A percentile compares a stretch with the other conserved stretches of the same genome.
phyloP scores from a whole-genome alignment of 2,329 filamentous ascomycete genomes.

The Chaetomiaceae sp. region DNA sequence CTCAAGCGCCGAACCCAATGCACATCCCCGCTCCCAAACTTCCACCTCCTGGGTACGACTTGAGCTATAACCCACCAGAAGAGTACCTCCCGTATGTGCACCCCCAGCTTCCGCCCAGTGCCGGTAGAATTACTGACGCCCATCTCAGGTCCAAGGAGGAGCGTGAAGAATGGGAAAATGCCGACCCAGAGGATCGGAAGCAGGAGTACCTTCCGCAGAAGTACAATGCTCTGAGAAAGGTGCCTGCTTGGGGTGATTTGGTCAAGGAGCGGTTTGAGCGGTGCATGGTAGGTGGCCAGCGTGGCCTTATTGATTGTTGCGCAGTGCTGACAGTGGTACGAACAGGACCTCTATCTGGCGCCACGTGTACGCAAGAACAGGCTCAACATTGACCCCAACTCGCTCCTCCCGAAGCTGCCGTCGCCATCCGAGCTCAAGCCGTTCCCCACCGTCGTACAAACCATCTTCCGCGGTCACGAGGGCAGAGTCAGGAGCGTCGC shows the following conservation, averaged over 20 bases:
- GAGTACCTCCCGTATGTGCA: conserved; percentile 69
- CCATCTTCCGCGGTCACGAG: conserved; percentile 80
- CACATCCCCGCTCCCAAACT: conserved; percentile 92
- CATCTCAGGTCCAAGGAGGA: conserved; percentile 60
- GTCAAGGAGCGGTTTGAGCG: conserved; percentile 96
- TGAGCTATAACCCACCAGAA: conserved; percentile 91
- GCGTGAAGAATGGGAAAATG: conserved; percentile 74
- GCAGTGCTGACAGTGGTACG: conserved; percentile 1
- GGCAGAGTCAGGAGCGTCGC: conserved; percentile 79
- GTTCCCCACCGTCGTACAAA: conserved; percentile 85
- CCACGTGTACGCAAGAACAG: conserved; percentile 87
- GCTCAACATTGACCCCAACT: conserved; percentile 93
- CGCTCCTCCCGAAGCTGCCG: conserved; percentile 85
- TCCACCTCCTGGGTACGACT: conserved; percentile 85
- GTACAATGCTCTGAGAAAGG: conserved; percentile 78
- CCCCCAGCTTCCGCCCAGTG: neutral
- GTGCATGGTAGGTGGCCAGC: conserved; percentile 49
- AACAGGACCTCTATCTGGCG: conserved; percentile 78
- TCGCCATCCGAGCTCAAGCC: conserved; percentile 89
- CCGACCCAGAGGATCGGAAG: conserved; percentile 84
- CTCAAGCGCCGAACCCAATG: conserved; percentile 80
- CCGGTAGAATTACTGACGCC: conserved; percentile 2
- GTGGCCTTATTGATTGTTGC: neutral
- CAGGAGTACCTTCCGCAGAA: conserved; percentile 81
- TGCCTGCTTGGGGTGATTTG: conserved; percentile 83